Evolutionary conservation across 1,284 basidiomycete genomes (phyloP), one percentile per base, ranked within the genome.

Genomic region (Blastosporella zonata): DNA sequence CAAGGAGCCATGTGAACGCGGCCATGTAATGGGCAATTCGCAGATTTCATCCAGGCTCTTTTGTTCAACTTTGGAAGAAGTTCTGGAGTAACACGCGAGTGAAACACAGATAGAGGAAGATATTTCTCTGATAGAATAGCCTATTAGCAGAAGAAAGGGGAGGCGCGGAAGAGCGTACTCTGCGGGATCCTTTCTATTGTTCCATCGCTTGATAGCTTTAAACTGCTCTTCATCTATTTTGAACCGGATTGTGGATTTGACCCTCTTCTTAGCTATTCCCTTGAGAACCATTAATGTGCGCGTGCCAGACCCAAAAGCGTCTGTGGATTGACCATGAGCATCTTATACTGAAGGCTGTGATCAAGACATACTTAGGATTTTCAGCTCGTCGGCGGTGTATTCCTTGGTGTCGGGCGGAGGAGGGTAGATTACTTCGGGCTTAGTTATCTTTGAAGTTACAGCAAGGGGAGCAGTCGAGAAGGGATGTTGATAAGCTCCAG

Each of bases 61-160:
- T 47, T 47, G 49, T 25, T 49, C 45, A 21, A 39, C 25, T 13
- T 40, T 55, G 38, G 55, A 40, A 21, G 52, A 42, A 18, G 39
- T 50, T 21, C 48, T 53, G 35, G 61, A 55, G 54, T 71, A 72
- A 46, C 68, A 71, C 17, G 62, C 64, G 25, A 73, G 52, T 1
- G 69, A 67, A 6, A 70, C 42, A 41, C 69, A 73, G 23, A 64
- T 46, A 39, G 60, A 60, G 6, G 53, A 46, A 18, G 47, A 50
- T 25, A 66, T 31, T 34, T 65, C 59, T 25, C 66, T 69, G 39
- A 23, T 33, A 35, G 15, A 6, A 35, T 20, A 36, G n/a, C 28
- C n/a, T 4, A 36, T 23, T 34, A 36, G 18, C 29, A 15, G 38
- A 29, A 17, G 36, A 29, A 15, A 46, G 23, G 15, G 37, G 4